Conservation (phyloP, 2,329 filamentous ascomycete genomes). For the Capronia epimyces region DNA sequence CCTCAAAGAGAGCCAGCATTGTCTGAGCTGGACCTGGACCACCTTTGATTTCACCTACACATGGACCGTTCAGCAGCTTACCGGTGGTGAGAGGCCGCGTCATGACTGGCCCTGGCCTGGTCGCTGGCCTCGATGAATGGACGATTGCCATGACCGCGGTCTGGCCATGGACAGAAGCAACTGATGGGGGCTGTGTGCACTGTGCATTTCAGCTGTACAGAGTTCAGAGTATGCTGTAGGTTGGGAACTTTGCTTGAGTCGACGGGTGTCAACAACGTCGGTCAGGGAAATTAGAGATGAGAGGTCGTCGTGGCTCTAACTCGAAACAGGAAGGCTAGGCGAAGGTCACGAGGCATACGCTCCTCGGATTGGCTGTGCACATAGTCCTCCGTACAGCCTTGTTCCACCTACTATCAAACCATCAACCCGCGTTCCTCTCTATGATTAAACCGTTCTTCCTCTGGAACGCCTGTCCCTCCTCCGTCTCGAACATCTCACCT, state of each 20-base stretch:
- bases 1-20: too few species aligned
- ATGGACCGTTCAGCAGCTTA: too few species aligned
- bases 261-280: neutral
- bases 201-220: neutral
- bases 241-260: too few species aligned
- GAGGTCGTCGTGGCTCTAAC: neutral
- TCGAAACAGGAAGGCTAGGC: neutral
- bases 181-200: neutral
- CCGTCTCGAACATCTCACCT: neutral
- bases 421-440: neutral
- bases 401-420: neutral
- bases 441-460: neutral
- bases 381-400: neutral
- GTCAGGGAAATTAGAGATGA: neutral
- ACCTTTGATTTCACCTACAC: too few species aligned
- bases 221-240: too few species aligned
- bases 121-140: too few species aligned
- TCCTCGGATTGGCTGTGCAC: neutral
- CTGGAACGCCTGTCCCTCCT: neutral
- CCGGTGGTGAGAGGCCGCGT: neutral
- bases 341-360: neutral
- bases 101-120: too few species aligned
- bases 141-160: too few species aligned
- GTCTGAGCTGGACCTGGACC: too few species aligned
- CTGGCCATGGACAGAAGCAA: neutral